These are phyloP conservation scores for Fusarium zealandicum DNA, from an alignment of 2,329 filamentous ascomycete species.

Conservation along the genomic window DNA sequence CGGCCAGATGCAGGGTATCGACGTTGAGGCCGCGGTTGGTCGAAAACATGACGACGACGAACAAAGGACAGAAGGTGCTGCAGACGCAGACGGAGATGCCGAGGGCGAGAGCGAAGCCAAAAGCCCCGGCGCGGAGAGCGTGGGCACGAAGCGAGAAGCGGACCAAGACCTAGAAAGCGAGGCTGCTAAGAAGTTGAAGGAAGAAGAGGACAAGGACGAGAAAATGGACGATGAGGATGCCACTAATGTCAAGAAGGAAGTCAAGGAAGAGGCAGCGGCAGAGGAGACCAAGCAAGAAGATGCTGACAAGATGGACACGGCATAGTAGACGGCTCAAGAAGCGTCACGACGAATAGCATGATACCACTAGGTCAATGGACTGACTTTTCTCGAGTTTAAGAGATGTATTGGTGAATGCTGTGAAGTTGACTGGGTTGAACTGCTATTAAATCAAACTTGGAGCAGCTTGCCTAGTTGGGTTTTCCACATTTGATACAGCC, in stretches of 20 bases:
- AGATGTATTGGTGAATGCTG: neutral
- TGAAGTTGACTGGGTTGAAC: neutral
- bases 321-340: constrained; percentile 21
- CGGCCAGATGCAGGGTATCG: constrained; percentile 60
- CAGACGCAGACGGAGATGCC: constrained; percentile 30
- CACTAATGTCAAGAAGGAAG: constrained; percentile 5
- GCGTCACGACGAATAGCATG: constrained; percentile 11
- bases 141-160: constrained; percentile 63
- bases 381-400: constrained; percentile 1
- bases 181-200: constrained; percentile 59
- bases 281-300: constrained; percentile 35
- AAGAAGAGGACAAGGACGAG: constrained; percentile 49
- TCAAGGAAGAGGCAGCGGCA: constrained; percentile 11
- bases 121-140: constrained; percentile 43
- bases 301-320: constrained; percentile 40
- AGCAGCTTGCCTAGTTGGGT: too few species aligned
- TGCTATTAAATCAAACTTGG: too few species aligned
- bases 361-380: constrained; percentile 9
- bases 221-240: constrained; percentile 45
- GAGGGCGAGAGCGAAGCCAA: constrained; percentile 41
- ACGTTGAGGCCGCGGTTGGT: constrained; percentile 68
- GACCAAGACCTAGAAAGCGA: constrained; percentile 55
- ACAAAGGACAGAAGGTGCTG: constrained; percentile 18
- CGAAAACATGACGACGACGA: constrained; percentile 52
- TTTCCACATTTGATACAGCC: too few species aligned